These are phyloP conservation scores for Pleurotus tuoliensis DNA, from an alignment of 768 basidiomycete species.

Conservation along the genomic window DNA sequence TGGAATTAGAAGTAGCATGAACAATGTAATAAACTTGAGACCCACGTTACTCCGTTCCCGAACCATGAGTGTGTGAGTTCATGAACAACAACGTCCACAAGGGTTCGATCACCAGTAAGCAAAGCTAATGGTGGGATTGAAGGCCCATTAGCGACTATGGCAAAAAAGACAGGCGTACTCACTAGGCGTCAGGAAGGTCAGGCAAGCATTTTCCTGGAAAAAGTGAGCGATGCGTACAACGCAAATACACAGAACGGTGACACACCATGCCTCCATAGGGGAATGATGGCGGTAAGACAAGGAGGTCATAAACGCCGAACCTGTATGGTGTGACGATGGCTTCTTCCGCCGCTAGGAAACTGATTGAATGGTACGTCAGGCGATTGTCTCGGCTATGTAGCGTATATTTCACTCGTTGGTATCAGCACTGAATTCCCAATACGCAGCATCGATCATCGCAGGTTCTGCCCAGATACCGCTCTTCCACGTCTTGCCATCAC, in stretches of 20 bases:
- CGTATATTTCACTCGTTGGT: slow-evolving; percentile 57
- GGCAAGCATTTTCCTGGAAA: slow-evolving; percentile 79
- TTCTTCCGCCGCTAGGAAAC: slow-evolving; percentile 78
- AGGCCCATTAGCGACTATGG: not conserved
- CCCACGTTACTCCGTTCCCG: slow-evolving; percentile 82
- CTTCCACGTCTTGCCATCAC: slow-evolving; percentile 68
- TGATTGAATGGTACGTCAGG: slow-evolving; percentile 23
- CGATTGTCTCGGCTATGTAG: not conserved
- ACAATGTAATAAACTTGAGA: not conserved
- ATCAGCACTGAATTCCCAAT: slow-evolving; percentile 88
- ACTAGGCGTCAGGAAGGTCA: slow-evolving; percentile 90
- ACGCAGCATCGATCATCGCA: slow-evolving; percentile 67
- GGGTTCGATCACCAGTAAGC: slow-evolving; percentile 79
- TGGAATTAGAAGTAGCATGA: not conserved
- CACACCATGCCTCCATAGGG: slow-evolving; percentile 88
- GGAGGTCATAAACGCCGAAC: slow-evolving; percentile 86
- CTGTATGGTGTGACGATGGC: slow-evolving; percentile 68
- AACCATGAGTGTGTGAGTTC: slow-evolving; percentile 89
- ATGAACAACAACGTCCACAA: slow-evolving; percentile 89
- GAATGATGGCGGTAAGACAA: slow-evolving; percentile 89
- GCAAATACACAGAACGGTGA: not conserved
- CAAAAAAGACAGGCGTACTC: slow-evolving; percentile 14
- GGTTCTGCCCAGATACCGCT: slow-evolving; percentile 93
- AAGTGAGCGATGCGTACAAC: slow-evolving; percentile 6
- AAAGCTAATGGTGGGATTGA: slow-evolving; percentile 44